phyloP scores from a whole-genome alignment of 306 rosid species.

The Acacia melanoxylon region DNA sequence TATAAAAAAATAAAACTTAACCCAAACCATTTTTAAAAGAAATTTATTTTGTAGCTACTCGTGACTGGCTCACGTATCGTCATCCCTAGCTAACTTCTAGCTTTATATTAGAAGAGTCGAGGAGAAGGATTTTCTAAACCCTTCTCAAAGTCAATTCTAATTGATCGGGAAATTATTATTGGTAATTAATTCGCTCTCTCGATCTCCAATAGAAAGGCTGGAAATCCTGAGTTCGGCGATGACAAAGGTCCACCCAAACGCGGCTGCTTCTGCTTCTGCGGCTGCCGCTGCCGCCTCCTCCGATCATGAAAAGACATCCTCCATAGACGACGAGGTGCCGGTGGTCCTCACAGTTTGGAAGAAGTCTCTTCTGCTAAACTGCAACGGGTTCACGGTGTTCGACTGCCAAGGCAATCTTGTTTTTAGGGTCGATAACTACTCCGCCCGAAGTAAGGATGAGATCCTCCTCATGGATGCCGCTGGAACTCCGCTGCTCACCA shows the following conservation, averaged over 20 bases:
- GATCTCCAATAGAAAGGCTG: not conserved
- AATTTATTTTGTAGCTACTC: not conserved
- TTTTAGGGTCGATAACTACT: conserved; percentile 69
- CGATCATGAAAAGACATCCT: not conserved
- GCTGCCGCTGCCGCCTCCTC: not conserved
- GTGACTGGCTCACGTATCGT: not conserved
- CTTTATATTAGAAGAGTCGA: not conserved
- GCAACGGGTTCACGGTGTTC: conserved; percentile 81
- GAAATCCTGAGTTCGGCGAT: conserved; percentile 22
- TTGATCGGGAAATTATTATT: not conserved
- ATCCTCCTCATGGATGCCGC: conserved; percentile 81
- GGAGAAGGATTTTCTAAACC: not conserved
- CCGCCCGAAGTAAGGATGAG: conserved; percentile 47
- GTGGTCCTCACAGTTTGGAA: conserved; percentile 71
- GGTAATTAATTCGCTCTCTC: not conserved
- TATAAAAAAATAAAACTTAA: no score
- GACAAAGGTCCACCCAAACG: conserved; percentile 72
- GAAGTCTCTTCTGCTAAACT: conserved; percentile 66
- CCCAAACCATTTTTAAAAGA: not conserved
- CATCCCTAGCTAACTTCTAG: not conserved
- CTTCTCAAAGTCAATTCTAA: not conserved
- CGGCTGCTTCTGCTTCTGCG: not conserved
- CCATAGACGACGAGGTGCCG: conserved; percentile 9
- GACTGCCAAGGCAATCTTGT: conserved; percentile 55
- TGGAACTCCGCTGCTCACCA: conserved; percentile 70